phyloP scores from a whole-genome alignment of 495 filamentous ascomycete genomes.

The Tuber indicum region DNA sequence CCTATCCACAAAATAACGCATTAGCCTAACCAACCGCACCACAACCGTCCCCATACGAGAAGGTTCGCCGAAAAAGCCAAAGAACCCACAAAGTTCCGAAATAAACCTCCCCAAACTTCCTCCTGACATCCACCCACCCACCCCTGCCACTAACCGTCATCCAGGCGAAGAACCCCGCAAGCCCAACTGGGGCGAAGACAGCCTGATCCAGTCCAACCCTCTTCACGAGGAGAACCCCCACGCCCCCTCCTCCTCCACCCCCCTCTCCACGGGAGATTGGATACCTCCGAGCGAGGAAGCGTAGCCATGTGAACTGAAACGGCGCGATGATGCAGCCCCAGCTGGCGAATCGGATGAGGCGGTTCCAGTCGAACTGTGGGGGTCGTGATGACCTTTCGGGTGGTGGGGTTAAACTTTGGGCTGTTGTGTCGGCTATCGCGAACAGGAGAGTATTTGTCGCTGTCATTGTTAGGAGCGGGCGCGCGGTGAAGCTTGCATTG shows the following conservation, averaged over 20 bases:
- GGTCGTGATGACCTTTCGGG: constrained; percentile 41
- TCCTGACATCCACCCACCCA: constrained; percentile 63
- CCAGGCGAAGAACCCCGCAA: constrained; percentile 61
- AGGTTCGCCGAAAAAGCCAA: not conserved
- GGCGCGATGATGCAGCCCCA: constrained; percentile 96
- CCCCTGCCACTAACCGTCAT: constrained; percentile 97
- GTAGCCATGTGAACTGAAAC: constrained; percentile 94
- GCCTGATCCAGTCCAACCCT: constrained; percentile 88
- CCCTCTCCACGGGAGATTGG: constrained; percentile 75
- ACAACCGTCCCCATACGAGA: not conserved
- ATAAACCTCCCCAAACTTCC: constrained; percentile 90
- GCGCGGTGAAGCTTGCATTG: constrained; percentile 75
- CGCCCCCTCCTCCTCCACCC: constrained; percentile 41
- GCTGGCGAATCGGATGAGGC: constrained; percentile 85
- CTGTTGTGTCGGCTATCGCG: constrained; percentile 81
- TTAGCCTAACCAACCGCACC: not conserved
- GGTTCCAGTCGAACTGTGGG: constrained; percentile 90
- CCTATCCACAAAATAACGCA: constrained; percentile 42
- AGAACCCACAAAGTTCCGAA: constrained; percentile 30
- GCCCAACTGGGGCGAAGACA: constrained; percentile 88
- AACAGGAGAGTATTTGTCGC: constrained; percentile 73
- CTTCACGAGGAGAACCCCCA: constrained; percentile 51
- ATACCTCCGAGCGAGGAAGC: constrained; percentile 73
- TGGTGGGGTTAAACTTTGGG: constrained; percentile 51
- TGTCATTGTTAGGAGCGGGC: constrained; percentile 88